A percentile compares a stretch with the other conserved stretches of the same genome.
phyloP scores from a whole-genome alignment of 352 stramenopile species.

The Phytopythium mirpurense region DNA sequence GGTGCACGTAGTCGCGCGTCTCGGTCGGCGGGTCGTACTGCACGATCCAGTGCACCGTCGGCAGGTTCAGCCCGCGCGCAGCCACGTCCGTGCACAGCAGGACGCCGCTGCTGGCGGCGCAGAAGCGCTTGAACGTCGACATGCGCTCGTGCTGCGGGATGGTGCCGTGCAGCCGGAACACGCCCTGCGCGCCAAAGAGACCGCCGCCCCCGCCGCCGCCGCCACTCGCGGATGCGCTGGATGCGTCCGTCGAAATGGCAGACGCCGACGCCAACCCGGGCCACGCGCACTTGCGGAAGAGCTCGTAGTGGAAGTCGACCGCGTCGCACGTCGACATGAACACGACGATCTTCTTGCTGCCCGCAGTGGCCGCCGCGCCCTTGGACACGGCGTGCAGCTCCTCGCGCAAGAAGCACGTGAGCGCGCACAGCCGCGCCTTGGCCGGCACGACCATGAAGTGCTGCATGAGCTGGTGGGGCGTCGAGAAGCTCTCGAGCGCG shows the following conservation, averaged over 20 bases:
- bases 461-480: constrained; percentile 93
- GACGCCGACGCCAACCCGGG: constrained; percentile 13
- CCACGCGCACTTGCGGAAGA: constrained; percentile 88
- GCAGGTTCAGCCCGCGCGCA: constrained; percentile 96
- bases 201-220: constrained; percentile 26
- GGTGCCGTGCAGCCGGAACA: constrained; percentile 94
- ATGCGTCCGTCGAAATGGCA: neutral
- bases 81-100: constrained; percentile 99
- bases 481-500: constrained; percentile 68
- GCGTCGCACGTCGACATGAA: constrained; percentile 97
- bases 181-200: constrained; percentile 55
- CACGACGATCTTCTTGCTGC: constrained; percentile 83
- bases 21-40: constrained; percentile 99
- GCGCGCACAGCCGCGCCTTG: constrained; percentile 90
- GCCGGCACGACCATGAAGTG: constrained; percentile 94
- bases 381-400: constrained; percentile 40
- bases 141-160: constrained; percentile 96
- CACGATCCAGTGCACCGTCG: constrained; percentile 94
- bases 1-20: constrained; percentile 98
- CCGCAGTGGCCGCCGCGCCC: constrained; percentile 7
- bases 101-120: constrained; percentile 85
- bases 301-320: constrained; percentile 94
- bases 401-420: constrained; percentile 90
- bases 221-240: neutral
- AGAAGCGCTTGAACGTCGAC: constrained; percentile 94